Evolutionary conservation across 73 alveolate species (phyloP).

Genomic region (Symbiodinium pilosum): DNA sequence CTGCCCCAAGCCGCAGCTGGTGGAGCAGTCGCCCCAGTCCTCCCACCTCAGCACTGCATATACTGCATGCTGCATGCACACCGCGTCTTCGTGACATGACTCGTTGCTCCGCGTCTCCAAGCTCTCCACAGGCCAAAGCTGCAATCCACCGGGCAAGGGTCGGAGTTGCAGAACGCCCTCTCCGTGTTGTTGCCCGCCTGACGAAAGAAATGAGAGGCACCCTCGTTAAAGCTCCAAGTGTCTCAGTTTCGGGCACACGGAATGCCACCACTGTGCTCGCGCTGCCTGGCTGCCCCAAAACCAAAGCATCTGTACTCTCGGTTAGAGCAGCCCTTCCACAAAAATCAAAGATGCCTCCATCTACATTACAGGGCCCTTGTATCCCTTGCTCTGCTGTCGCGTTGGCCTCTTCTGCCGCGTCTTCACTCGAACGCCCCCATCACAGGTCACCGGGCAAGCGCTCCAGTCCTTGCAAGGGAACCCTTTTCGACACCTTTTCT

Average conservation of each 20-base stretch:
- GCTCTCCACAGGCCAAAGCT: neutral
- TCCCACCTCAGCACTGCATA: slow-evolving; percentile 35
- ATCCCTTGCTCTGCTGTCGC: neutral
- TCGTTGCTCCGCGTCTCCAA: neutral
- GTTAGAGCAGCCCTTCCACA: too few relatives aligned
- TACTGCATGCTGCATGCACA: neutral
- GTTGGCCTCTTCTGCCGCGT: slow-evolving; percentile 25
- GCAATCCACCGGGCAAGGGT: slow-evolving; percentile 90
- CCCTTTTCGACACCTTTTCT: neutral
- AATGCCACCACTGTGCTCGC: slow-evolving; percentile 13
- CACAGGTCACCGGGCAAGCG: slow-evolving; percentile 80
- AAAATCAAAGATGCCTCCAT: too few relatives aligned
- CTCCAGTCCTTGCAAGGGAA: slow-evolving; percentile 46
- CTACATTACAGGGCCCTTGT: too few relatives aligned
- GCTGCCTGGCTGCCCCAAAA: neutral
- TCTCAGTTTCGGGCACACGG: neutral
- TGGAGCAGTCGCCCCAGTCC: slow-evolving; percentile 76
- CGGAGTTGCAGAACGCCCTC: slow-evolving; percentile 35
- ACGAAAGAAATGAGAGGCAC: too few relatives aligned
- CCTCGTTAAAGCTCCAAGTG: too few relatives aligned
- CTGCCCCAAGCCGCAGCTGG: slow-evolving; percentile 65
- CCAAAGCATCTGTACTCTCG: neutral
- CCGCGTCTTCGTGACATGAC: neutral
- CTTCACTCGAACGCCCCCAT: slow-evolving; percentile 49
- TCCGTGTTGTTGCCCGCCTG: slow-evolving; percentile 76